These are phyloP conservation scores for Acer yangbiense DNA, from an alignment of 345 rosid species.

Conservation along the genomic window DNA sequence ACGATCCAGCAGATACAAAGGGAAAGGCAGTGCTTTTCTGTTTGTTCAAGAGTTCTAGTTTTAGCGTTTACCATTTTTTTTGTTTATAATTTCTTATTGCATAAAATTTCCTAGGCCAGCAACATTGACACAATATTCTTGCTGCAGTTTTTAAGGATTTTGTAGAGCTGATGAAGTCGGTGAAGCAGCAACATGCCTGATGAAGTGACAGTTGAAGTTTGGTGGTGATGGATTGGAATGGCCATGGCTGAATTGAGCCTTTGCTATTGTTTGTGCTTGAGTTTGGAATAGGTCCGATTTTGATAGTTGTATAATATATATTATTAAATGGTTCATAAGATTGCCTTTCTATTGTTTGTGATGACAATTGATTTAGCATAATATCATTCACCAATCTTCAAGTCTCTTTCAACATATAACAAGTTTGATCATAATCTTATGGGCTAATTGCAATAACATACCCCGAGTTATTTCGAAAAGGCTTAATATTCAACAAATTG, in stretches of 20 bases:
- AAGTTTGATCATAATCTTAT: no score
- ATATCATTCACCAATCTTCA: background rate
- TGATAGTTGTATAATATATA: background rate
- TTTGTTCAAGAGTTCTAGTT: no score
- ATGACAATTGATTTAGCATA: background rate
- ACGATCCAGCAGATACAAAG: no score
- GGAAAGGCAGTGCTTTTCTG: background rate
- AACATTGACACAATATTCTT: background rate
- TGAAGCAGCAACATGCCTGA: slow-evolving; percentile 31
- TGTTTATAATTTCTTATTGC: background rate
- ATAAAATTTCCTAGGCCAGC: background rate
- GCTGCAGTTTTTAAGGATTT: slow-evolving; percentile 58
- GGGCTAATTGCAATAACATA: no score
- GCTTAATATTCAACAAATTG: no score
- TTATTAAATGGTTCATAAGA: background rate
- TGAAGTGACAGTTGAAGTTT: background rate
- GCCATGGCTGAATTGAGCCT: background rate
- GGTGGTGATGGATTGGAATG: no score
- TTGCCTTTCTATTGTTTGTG: background rate
- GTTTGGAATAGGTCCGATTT: background rate
- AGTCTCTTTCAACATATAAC: no score
- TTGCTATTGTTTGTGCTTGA: background rate
- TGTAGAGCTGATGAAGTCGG: slow-evolving; percentile 57
- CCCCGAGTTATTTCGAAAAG: no score
- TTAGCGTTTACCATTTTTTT: background rate